These are phyloP conservation scores for Phytophthora macrochlamydospora DNA, from an alignment of 352 stramenopile genomes.

Conservation along the genomic window DNA sequence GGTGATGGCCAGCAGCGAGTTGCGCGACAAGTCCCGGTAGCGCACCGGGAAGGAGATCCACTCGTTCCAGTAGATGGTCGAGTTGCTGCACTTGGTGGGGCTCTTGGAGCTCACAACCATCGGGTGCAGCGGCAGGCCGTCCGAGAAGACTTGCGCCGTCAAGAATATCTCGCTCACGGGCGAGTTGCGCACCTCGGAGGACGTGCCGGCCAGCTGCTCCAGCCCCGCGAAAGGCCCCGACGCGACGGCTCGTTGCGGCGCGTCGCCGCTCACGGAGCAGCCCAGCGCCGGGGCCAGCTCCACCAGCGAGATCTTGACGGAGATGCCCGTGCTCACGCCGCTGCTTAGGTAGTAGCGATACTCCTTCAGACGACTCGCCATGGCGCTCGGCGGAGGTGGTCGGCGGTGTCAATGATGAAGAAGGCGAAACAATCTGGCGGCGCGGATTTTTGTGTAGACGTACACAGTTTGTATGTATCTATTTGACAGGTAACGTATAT, in stretches of 20 bases:
- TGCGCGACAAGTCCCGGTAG: slow-evolving; percentile 87
- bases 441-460: too few species aligned
- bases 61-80: slow-evolving; percentile 89
- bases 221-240: slow-evolving; percentile 43
- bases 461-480: too few species aligned
- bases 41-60: slow-evolving; percentile 88
- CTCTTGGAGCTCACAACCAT: slow-evolving; percentile 88
- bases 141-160: slow-evolving; percentile 88
- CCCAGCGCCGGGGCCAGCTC: slow-evolving; percentile 67
- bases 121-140: slow-evolving; percentile 79
- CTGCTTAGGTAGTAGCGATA: slow-evolving; percentile 91
- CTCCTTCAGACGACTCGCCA: slow-evolving; percentile 82
- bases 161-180: slow-evolving; percentile 88
- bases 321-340: slow-evolving; percentile 79
- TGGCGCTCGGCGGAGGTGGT: slow-evolving; percentile 11
- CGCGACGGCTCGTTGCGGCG: slow-evolving; percentile 13
- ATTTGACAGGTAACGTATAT: too few species aligned
- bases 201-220: slow-evolving; percentile 60
- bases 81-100: slow-evolving; percentile 87
- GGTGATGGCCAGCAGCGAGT: slow-evolving; percentile 83
- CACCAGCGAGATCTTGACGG: slow-evolving; percentile 79
- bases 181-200: slow-evolving; percentile 82
- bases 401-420: too few species aligned
- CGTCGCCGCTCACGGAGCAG: slow-evolving; percentile 46
- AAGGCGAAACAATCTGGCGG: too few species aligned